Evolutionary conservation across 805 yeast genomes (phyloP).

Genomic region (Zygosaccharomyces siamensis): DNA sequence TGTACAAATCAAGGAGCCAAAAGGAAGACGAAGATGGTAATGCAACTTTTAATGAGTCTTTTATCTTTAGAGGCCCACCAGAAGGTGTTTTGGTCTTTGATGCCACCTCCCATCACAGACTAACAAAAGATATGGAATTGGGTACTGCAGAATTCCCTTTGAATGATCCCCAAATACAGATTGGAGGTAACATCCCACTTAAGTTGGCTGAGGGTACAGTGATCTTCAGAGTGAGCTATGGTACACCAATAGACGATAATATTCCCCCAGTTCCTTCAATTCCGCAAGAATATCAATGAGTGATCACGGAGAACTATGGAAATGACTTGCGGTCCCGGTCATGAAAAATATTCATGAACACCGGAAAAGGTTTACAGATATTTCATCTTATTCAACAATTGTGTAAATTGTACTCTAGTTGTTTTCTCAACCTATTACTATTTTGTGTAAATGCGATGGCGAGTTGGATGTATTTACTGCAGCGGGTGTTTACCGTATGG

Average conservation of each 20-base stretch:
- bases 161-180: slow-evolving; percentile 38
- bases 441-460: too few relatives aligned
- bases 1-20: slow-evolving; percentile 58
- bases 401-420: too few relatives aligned
- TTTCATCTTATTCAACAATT: too few relatives aligned
- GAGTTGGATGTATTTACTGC: too few relatives aligned
- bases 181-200: slow-evolving; percentile 30
- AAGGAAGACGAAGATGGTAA: slow-evolving; percentile 46
- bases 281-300: slow-evolving; percentile 12
- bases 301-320: background rate
- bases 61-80: slow-evolving; percentile 60
- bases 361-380: too few relatives aligned
- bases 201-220: slow-evolving; percentile 31
- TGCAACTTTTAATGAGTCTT: slow-evolving; percentile 57
- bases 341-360: too few relatives aligned
- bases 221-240: slow-evolving; percentile 28
- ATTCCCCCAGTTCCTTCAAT: slow-evolving; percentile 15
- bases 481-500: too few relatives aligned
- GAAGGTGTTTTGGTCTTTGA: slow-evolving; percentile 56
- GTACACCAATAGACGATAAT: slow-evolving; percentile 9
- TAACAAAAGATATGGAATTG: slow-evolving; percentile 64
- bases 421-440: too few relatives aligned
- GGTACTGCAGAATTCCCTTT: slow-evolving; percentile 55
- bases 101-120: slow-evolving; percentile 61
- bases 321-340: too few relatives aligned